A percentile compares a stretch with the other conserved stretches of the same genome.
phyloP scores from a whole-genome alignment of 257 asterid species.

The Primulina eburnea region DNA sequence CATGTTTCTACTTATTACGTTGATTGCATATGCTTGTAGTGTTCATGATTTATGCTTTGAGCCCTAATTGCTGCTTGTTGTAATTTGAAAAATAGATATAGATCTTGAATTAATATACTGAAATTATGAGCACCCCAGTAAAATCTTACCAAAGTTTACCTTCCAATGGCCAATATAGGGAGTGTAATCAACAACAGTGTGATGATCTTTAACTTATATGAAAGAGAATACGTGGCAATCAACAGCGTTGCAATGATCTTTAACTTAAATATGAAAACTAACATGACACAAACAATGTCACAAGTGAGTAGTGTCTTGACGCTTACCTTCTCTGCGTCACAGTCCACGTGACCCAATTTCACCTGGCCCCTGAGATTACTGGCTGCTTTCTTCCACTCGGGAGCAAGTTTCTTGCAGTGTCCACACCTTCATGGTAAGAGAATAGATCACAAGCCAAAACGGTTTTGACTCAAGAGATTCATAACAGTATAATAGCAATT shows the following conservation, averaged over 20 bases:
- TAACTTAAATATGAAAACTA: constrained; percentile 1
- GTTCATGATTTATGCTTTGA: background rate
- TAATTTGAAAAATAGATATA: background rate
- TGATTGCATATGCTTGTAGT: background rate
- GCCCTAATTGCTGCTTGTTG: background rate
- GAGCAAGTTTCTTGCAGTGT: constrained; percentile 98
- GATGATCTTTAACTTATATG: constrained; percentile 9
- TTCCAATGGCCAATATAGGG: background rate
- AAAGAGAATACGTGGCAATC: background rate
- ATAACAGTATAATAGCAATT: background rate
- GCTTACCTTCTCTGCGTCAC: constrained; percentile 87
- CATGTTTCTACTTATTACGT: background rate
- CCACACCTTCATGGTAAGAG: constrained; percentile 70
- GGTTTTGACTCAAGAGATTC: constrained; percentile 4
- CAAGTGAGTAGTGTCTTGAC: constrained; percentile 16
- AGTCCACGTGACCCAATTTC: constrained; percentile 95
- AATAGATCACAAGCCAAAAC: background rate
- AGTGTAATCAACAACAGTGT: constrained; percentile 4
- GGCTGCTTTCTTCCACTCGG: constrained; percentile 99
- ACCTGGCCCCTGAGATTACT: constrained; percentile 83
- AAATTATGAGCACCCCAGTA: background rate
- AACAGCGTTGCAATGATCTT: constrained; percentile 9
- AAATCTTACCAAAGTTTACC: constrained; percentile 6
- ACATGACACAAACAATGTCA: background rate
- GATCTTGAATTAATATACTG: background rate